These are phyloP conservation scores for Neurospora africana DNA, from an alignment of 495 filamentous ascomycete genomes.

Conservation along the genomic window DNA sequence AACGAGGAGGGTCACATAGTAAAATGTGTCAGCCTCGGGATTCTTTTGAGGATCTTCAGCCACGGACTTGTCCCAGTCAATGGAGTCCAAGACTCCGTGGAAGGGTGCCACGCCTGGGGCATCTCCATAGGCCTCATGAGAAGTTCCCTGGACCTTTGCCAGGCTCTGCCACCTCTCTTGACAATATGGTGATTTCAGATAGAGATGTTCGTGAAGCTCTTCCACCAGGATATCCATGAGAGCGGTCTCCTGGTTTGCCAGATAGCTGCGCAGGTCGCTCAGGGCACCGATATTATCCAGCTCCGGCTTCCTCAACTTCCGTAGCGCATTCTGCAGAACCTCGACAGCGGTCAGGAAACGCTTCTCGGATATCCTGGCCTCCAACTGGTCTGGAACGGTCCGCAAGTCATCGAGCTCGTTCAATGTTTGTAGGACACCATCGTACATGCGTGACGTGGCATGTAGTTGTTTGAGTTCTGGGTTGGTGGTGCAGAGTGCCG, in stretches of 20 bases:
- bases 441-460: conserved; percentile 78
- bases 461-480: conserved; percentile 85
- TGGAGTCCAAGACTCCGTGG: conserved; percentile 65
- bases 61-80: conserved; percentile 58
- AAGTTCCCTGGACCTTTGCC: conserved; percentile 38
- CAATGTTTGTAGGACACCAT: conserved; percentile 77
- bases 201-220: conserved; percentile 93
- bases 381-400: conserved; percentile 81
- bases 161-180: conserved; percentile 85
- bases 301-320: conserved; percentile 72
- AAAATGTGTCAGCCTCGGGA: conserved; percentile 88
- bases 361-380: conserved; percentile 91
- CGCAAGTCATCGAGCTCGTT: conserved; percentile 81
- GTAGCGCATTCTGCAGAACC: conserved; percentile 74
- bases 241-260: conserved; percentile 82
- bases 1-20: conserved; percentile 78
- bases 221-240: conserved; percentile 92
- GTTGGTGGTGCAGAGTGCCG: conserved; percentile 71
- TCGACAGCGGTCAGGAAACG: conserved; percentile 88
- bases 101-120: conserved; percentile 44
- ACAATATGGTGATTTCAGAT: conserved; percentile 93
- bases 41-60: conserved; percentile 82
- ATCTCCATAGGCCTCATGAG: conserved; percentile 37
- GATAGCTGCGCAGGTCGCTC: conserved; percentile 73
- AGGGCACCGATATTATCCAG: conserved; percentile 87